Conservation (phyloP, 2,329 filamentous ascomycete genomes). For the Sordariomycetes sp. region DNA sequence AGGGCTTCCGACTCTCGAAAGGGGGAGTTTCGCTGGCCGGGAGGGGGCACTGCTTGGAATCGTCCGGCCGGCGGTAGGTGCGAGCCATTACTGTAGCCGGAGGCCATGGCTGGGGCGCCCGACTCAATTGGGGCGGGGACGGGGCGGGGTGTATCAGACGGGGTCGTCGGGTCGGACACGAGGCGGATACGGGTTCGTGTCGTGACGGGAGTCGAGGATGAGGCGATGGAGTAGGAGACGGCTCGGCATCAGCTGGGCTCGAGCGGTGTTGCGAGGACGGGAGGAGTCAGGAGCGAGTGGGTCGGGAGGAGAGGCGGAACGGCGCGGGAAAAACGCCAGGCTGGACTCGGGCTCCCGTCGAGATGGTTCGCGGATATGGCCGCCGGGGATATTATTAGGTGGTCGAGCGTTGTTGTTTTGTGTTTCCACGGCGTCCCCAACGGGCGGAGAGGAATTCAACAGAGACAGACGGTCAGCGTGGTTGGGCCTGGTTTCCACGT, state of each 20-base stretch:
- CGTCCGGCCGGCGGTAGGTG: conserved; percentile 22
- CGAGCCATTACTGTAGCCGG: conserved; percentile 31
- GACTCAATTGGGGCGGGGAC: neutral
- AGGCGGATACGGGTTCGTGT: neutral
- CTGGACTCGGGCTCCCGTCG: neutral
- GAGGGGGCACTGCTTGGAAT: conserved; percentile 17
- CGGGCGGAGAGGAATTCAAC: neutral
- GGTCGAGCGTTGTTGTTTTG: neutral
- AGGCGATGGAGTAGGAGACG: neutral
- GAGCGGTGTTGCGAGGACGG: neutral
- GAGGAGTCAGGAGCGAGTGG: neutral
- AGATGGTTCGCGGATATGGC: neutral
- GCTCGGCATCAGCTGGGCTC: conserved; percentile 2
- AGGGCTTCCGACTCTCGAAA: conserved; percentile 21
- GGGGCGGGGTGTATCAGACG: neutral
- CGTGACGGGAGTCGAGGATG: neutral
- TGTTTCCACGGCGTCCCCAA: neutral
- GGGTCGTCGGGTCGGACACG: neutral
- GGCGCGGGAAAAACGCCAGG: neutral
- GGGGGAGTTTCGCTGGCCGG: conserved; percentile 16
- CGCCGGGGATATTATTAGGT: neutral
- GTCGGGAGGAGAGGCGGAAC: neutral
- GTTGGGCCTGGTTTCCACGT: neutral
- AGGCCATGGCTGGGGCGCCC: conserved; percentile 25
- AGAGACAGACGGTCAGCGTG: neutral